phyloP scores from a whole-genome alignment of 139 green algal species.

The Raphidocelis subcapitata region DNA sequence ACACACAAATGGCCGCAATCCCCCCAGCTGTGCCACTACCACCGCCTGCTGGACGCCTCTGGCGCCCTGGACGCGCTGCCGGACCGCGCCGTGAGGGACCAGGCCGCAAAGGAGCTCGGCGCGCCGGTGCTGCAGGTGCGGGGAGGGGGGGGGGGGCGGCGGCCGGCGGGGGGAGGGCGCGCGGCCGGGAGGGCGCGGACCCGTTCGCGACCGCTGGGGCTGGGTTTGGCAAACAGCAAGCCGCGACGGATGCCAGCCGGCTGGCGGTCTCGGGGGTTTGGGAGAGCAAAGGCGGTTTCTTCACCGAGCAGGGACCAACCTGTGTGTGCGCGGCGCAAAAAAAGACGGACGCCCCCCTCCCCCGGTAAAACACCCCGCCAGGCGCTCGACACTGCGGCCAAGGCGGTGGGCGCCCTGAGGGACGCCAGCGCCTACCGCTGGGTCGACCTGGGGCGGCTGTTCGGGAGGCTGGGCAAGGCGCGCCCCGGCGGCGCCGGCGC shows the following conservation, averaged over 20 bases:
- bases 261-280: too few species aligned
- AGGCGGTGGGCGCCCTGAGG: conserved; percentile 41
- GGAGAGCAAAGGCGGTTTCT: too few species aligned
- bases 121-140: too few species aligned
- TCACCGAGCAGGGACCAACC: too few species aligned
- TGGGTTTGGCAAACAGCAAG: too few species aligned
- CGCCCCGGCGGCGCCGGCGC: neutral
- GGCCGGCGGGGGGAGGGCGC: neutral
- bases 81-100: conserved; percentile 10
- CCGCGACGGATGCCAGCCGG: too few species aligned
- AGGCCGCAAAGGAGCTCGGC: neutral
- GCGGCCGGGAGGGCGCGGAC: too few species aligned
- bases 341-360: too few species aligned
- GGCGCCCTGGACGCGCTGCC: conserved; percentile 24
- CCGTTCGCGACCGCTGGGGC: too few species aligned
- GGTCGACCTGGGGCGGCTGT: conserved; percentile 63
- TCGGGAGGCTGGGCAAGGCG: conserved; percentile 27
- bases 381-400: conserved; percentile 41
- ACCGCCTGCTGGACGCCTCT: conserved; percentile 60
- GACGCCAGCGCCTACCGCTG: conserved; percentile 63
- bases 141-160: conserved; percentile 24
- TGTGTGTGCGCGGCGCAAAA: too few species aligned
- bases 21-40: conserved; percentile 44
- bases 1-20: too few species aligned
- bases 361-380: too few species aligned